Percentiles rank a stretch among this genome's conserved stretches.
Evolutionary conservation across 108 stramenopile species (phyloP).

Genomic region (Cyclostephanos invisitatus): DNA sequence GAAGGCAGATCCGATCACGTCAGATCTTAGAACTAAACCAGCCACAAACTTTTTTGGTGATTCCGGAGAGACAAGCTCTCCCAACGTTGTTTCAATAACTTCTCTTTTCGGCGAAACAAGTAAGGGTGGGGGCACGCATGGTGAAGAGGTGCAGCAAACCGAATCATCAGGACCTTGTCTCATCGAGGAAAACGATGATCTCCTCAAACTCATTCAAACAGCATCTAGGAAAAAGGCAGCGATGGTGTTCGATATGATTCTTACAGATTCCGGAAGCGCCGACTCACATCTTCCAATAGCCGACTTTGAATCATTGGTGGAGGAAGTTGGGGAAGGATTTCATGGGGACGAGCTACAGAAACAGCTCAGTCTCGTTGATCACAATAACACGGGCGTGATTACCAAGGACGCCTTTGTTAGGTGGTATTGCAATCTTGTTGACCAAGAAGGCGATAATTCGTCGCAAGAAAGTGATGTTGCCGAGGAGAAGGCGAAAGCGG

Average conservation of each 20-base stretch:
- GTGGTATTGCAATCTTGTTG: slow-evolving; percentile 70
- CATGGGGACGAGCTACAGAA: slow-evolving; percentile 79
- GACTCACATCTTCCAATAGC: slow-evolving; percentile 42
- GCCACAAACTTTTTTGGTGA: slow-evolving; percentile 22
- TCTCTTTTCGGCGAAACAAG: slow-evolving; percentile 34
- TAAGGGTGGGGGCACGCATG: background rate
- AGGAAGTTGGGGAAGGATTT: slow-evolving; percentile 83
- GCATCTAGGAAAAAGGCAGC: slow-evolving; percentile 30
- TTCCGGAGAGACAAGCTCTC: slow-evolving; percentile 17
- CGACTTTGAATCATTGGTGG: slow-evolving; percentile 66
- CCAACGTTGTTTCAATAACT: slow-evolving; percentile 9
- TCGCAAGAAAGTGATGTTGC: slow-evolving; percentile 60
- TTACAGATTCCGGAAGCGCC: slow-evolving; percentile 36
- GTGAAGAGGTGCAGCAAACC: slow-evolving; percentile 7
- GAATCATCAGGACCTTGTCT: background rate
- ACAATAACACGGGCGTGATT: slow-evolving; percentile 49
- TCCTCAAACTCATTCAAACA: slow-evolving; percentile 8
- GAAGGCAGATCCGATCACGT: background rate
- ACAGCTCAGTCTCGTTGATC: slow-evolving; percentile 65
- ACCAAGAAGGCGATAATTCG: slow-evolving; percentile 42
- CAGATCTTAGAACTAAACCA: background rate
- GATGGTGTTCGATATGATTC: slow-evolving; percentile 59
- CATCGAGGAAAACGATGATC: background rate
- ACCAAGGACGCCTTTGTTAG: slow-evolving; percentile 54
- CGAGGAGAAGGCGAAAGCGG: slow-evolving; percentile 71